phyloP scores from a whole-genome alignment of 2,329 filamentous ascomycete species.

The Microsporum ferrugineum region DNA sequence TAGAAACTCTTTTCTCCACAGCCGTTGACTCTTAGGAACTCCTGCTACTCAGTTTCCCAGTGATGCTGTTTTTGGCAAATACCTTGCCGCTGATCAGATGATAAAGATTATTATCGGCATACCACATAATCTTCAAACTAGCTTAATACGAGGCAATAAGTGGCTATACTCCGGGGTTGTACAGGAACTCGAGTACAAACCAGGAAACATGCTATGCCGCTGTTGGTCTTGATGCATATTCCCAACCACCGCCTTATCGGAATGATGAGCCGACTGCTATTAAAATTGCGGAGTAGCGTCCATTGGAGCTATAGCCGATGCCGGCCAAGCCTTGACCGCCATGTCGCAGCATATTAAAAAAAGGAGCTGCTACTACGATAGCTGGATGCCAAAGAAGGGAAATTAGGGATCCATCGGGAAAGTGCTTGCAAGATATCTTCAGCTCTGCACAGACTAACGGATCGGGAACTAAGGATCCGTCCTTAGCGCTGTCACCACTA shows the following conservation, averaged over 20 bases:
- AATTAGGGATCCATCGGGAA: neutral
- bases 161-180: neutral
- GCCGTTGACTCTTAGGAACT: neutral
- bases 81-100: neutral
- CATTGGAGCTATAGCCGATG: neutral
- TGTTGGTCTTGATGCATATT: neutral
- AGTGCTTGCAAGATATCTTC: neutral
- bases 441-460: neutral
- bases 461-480: neutral
- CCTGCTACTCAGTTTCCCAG: neutral
- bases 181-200: neutral
- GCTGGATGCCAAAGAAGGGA: neutral
- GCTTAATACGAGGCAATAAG: neutral
- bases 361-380: neutral
- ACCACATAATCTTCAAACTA: neutral
- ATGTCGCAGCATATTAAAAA: neutral
- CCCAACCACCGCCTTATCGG: neutral
- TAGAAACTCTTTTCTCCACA: slow-evolving; percentile 2
- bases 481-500: neutral
- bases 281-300: neutral
- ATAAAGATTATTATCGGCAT: neutral
- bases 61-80: neutral
- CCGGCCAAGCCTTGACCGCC: neutral
- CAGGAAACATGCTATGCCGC: neutral
- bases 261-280: neutral